Percentiles rank a stretch among this genome's conserved stretches.
Evolutionary conservation across 1,284 basidiomycete genomes (phyloP).

Genomic region (Dichomitus squalens): DNA sequence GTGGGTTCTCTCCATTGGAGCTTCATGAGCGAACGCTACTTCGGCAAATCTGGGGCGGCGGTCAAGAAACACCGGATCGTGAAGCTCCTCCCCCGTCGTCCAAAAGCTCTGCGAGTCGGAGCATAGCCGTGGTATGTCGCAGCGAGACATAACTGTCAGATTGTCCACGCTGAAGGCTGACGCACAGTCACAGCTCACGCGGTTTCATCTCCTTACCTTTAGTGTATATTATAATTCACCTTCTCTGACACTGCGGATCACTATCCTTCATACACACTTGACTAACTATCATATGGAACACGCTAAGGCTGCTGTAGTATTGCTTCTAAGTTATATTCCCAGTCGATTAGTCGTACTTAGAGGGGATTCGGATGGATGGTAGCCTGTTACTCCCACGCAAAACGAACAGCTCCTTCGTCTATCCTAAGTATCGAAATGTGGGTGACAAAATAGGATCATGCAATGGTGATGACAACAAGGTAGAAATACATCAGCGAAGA

Average conservation of each 20-base stretch:
- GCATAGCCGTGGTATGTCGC: background rate
- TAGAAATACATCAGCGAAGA: too few species aligned
- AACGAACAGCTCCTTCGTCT: too few species aligned
- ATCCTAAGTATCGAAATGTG: too few species aligned
- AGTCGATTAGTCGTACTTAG: too few species aligned
- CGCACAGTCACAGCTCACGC: too few species aligned
- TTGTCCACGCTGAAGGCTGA: background rate
- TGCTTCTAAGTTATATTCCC: background rate
- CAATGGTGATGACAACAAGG: background rate
- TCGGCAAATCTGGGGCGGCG: slow-evolving; percentile 33
- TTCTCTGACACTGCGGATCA: background rate
- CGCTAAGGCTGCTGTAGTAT: background rate
- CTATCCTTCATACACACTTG: background rate
- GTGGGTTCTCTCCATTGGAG: slow-evolving; percentile 40
- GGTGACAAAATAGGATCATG: too few species aligned
- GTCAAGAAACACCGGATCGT: slow-evolving; percentile 36
- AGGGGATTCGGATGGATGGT: background rate
- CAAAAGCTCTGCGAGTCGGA: background rate
- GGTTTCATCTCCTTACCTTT: too few species aligned
- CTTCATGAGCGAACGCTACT: slow-evolving; percentile 40
- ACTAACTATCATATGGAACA: background rate
- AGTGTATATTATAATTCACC: too few species aligned
- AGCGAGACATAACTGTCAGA: background rate
- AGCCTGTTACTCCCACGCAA: too few species aligned
- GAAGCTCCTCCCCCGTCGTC: slow-evolving; percentile 24